phyloP scores from a whole-genome alignment of 805 yeast species.

The Candida palmyrensis region DNA sequence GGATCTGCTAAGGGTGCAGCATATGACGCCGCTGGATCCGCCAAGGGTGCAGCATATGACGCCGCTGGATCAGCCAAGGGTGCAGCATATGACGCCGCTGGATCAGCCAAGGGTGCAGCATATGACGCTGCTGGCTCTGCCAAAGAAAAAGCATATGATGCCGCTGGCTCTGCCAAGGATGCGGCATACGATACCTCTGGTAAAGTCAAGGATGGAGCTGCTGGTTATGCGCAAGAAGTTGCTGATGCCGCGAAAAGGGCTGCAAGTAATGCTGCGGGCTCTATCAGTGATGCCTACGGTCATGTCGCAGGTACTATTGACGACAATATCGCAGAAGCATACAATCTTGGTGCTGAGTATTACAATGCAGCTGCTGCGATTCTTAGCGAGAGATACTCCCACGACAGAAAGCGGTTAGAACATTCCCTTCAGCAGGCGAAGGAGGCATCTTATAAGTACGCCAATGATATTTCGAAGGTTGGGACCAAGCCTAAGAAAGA shows the following conservation, averaged over 20 bases:
- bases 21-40: no score
- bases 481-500: conserved; percentile 9
- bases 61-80: no score
- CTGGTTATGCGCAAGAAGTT: no score
- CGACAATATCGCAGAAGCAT: conserved; percentile 12
- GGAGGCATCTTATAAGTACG: conserved; percentile 15
- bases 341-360: conserved; percentile 14
- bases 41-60: no score
- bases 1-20: no score
- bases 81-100: no score
- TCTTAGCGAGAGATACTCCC: conserved; percentile 7
- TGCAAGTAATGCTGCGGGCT: conserved; percentile 1
- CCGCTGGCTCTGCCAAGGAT: conserved; percentile 13
- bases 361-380: conserved; percentile 15
- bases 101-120: no score
- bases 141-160: no score
- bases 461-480: conserved; percentile 8
- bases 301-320: conserved; percentile 12
- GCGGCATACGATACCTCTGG: conserved; percentile 7
- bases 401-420: conserved; percentile 9
- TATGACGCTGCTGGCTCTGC: no score
- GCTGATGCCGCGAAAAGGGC: conserved; percentile 3
- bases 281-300: conserved; percentile 8
- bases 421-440: conserved; percentile 13
- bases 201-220: conserved; percentile 1